These are phyloP conservation scores for Botryobasidium botryosum DNA, from an alignment of 768 basidiomycete species.

Conservation along the genomic window DNA sequence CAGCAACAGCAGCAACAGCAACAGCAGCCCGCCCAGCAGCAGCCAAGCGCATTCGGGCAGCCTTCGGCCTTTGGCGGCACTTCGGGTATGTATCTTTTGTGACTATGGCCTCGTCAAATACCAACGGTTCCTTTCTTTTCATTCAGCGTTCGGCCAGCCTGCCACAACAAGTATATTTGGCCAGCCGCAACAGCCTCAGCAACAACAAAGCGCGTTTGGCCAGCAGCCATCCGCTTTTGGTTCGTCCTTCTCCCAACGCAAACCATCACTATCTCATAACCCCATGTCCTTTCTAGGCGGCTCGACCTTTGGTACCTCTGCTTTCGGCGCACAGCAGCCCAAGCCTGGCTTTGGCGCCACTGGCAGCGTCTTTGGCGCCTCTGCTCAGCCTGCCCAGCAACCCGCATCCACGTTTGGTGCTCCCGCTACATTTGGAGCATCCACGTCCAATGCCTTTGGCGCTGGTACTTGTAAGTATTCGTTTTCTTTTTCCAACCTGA, in stretches of 20 bases:
- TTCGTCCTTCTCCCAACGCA: no score
- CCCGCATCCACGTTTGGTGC: constrained; percentile 31
- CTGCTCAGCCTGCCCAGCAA: constrained; percentile 11
- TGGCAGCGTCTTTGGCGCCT: constrained; percentile 15
- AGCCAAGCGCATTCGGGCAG: constrained; percentile 47
- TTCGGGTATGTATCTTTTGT: background rate
- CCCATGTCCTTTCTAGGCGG: no score
- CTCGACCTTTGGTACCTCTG: background rate
- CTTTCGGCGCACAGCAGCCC: constrained; percentile 28
- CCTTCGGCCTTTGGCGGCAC: constrained; percentile 19
- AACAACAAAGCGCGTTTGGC: constrained; percentile 19
- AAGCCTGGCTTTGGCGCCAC: constrained; percentile 52
- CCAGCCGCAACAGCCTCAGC: constrained; percentile 24
- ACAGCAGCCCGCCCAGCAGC: constrained; percentile 32
- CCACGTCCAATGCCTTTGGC: constrained; percentile 41
- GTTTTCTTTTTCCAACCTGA: constrained; percentile 14
- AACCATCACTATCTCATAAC: no score
- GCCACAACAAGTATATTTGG: constrained; percentile 31
- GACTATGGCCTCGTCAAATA: background rate
- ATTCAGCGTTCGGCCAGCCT: constrained; percentile 53
- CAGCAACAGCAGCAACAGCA: constrained; percentile 35
- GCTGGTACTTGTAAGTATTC: constrained; percentile 21
- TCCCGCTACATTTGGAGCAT: constrained; percentile 15
- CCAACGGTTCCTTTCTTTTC: background rate
- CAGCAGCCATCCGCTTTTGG: constrained; percentile 32